Percentiles rank a stretch among this genome's conserved stretches.
Evolutionary conservation across 441 rosid genomes (phyloP).

Genomic region (Mallotus repandus): DNA sequence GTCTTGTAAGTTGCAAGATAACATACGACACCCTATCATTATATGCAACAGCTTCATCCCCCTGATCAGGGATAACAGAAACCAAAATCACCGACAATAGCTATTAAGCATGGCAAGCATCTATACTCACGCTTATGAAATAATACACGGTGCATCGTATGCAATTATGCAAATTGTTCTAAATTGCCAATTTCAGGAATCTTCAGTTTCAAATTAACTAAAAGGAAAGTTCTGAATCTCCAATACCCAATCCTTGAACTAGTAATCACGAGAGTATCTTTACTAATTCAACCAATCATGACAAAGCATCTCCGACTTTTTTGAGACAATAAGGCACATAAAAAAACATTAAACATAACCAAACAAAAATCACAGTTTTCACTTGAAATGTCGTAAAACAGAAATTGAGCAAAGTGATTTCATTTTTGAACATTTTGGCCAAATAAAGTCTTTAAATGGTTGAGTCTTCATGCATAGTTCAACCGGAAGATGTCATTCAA

Average conservation of each 20-base stretch:
- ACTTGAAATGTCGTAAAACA: constrained; percentile 33
- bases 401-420: constrained; percentile 25
- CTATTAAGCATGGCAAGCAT: neutral
- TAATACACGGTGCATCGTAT: neutral
- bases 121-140: too few species aligned
- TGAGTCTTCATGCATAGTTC: constrained; percentile 77
- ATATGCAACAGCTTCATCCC: too few species aligned
- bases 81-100: neutral
- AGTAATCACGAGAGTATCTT: constrained; percentile 8
- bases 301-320: constrained; percentile 25
- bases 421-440: constrained; percentile 20
- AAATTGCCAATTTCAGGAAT: neutral
- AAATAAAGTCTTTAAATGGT: neutral
- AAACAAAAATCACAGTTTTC: constrained; percentile 29
- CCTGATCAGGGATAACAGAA: too few species aligned
- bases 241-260: constrained; percentile 21
- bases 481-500: constrained; percentile 93
- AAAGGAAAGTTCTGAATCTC: neutral
- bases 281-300: constrained; percentile 36
- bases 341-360: constrained; percentile 29
- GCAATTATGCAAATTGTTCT: neutral
- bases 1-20: too few species aligned
- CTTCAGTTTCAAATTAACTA: neutral
- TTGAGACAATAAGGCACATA: constrained; percentile 26
- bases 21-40: too few species aligned